Evolutionary conservation across 2,329 filamentous ascomycete genomes (phyloP).

Genomic region (Pezicula neosporulosa): DNA sequence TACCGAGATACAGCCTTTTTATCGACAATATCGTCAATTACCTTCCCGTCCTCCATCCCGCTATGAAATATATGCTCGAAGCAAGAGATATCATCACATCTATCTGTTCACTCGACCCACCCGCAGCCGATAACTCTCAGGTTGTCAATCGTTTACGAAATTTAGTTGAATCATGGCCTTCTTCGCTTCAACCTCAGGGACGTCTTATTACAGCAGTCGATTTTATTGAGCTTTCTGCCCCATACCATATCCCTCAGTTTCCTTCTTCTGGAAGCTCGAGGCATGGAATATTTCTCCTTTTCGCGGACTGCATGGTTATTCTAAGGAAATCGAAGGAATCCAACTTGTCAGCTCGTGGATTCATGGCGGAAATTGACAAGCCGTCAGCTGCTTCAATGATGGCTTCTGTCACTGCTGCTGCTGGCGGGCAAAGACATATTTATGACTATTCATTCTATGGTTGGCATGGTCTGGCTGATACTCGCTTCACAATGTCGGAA

Average conservation of each 20-base stretch:
- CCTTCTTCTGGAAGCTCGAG: constrained; percentile 29
- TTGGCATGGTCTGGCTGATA: constrained; percentile 64
- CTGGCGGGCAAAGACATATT: constrained; percentile 50
- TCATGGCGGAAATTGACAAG: constrained; percentile 83
- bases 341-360: constrained; percentile 67
- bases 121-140: constrained; percentile 68
- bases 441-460: constrained; percentile 75
- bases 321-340: constrained; percentile 66
- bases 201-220: constrained; percentile 80
- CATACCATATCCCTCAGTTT: constrained; percentile 48
- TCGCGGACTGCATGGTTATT: constrained; percentile 76
- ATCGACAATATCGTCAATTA: constrained; percentile 93
- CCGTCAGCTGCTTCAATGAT: constrained; percentile 63
- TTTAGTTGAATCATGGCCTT: constrained; percentile 75
- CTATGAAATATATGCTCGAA: constrained; percentile 77
- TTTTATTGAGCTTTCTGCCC: constrained; percentile 71
- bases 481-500: constrained; percentile 69
- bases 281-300: constrained; percentile 75
- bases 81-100: constrained; percentile 92
- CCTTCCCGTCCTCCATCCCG: constrained; percentile 81
- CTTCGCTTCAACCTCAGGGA: constrained; percentile 67
- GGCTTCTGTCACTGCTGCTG: constrained; percentile 60
- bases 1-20: constrained; percentile 91
- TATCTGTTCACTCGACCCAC: constrained; percentile 88
- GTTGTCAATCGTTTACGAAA: constrained; percentile 71